phyloP scores from a whole-genome alignment of 2,329 filamentous ascomycete species.

The Lachnellula subtilissima region DNA sequence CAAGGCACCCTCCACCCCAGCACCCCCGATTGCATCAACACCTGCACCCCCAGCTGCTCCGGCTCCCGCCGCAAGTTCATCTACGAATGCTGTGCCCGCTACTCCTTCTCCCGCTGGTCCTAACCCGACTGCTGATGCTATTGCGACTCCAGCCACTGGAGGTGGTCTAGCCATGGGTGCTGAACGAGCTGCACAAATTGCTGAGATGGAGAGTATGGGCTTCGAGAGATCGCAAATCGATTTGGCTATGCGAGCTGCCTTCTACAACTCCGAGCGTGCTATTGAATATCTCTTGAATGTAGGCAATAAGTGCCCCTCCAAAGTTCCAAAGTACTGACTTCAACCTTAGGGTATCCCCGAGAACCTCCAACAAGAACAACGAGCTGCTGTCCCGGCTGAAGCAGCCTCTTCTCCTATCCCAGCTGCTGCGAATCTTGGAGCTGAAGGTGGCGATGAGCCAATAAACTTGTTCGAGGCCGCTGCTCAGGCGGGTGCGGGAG shows the following conservation, averaged over 20 bases:
- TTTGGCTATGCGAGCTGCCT: slow-evolving; percentile 90
- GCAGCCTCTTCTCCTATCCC: slow-evolving; percentile 36
- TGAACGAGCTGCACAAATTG: slow-evolving; percentile 75
- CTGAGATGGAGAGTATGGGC: slow-evolving; percentile 96
- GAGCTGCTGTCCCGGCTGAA: slow-evolving; percentile 40
- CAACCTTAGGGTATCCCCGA: slow-evolving; percentile 77
- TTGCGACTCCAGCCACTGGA: slow-evolving; percentile 47
- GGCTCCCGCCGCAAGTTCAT: slow-evolving; percentile 49
- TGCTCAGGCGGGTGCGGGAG: slow-evolving; percentile 53
- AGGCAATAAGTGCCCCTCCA: slow-evolving; percentile 34
- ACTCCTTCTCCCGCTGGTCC: slow-evolving; percentile 43
- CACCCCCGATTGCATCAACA: slow-evolving; percentile 53
- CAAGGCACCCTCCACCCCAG: slow-evolving; percentile 58
- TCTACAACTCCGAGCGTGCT: slow-evolving; percentile 93
- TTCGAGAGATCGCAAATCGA: slow-evolving; percentile 87
- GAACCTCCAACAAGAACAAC: slow-evolving; percentile 68
- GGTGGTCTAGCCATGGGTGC: slow-evolving; percentile 82
- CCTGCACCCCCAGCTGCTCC: slow-evolving; percentile 58
- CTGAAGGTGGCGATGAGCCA: slow-evolving; percentile 57
- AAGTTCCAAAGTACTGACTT: slow-evolving; percentile 9
- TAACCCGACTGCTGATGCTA: slow-evolving; percentile 44
- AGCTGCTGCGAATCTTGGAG: slow-evolving; percentile 40
- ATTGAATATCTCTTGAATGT: slow-evolving; percentile 93
- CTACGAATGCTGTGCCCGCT: slow-evolving; percentile 42
- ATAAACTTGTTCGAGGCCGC: slow-evolving; percentile 93